Evolutionary conservation across 768 basidiomycete species (phyloP).

Genomic region (Lentinula edodes): DNA sequence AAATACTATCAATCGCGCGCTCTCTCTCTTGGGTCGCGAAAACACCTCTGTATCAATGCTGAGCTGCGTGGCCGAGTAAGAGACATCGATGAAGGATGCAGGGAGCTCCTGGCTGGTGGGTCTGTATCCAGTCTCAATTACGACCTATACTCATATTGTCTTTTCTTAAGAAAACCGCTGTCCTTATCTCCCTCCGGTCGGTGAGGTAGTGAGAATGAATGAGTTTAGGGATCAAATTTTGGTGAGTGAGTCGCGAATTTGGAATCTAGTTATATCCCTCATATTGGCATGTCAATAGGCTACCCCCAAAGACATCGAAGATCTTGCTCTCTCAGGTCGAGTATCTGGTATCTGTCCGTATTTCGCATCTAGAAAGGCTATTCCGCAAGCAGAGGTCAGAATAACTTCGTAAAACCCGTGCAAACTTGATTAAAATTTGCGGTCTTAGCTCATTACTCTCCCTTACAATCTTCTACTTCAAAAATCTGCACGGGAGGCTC

Average conservation of each 20-base stretch:
- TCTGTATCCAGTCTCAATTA: neutral
- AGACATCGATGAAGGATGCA: slow-evolving; percentile 85
- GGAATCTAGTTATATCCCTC: neutral
- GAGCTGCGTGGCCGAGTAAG: slow-evolving; percentile 52
- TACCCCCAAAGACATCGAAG: slow-evolving; percentile 90
- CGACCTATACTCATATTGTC: neutral
- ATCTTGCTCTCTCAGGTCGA: slow-evolving; percentile 71
- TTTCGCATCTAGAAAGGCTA: slow-evolving; percentile 84
- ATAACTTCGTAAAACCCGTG: neutral
- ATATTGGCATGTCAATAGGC: slow-evolving; percentile 43
- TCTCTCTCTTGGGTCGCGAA: slow-evolving; percentile 86
- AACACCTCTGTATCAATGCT: slow-evolving; percentile 91
- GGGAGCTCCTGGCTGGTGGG: slow-evolving; percentile 71
- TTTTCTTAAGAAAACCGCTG: slow-evolving; percentile 51
- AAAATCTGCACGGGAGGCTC: slow-evolving; percentile 74
- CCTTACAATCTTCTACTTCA: slow-evolving; percentile 92
- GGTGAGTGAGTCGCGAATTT: slow-evolving; percentile 33
- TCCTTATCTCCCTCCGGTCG: slow-evolving; percentile 63
- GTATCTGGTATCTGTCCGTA: slow-evolving; percentile 79
- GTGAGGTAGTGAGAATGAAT: slow-evolving; percentile 65
- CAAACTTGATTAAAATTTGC: neutral
- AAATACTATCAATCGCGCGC: slow-evolving; percentile 35
- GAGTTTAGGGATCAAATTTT: slow-evolving; percentile 87
- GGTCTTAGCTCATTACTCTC: slow-evolving; percentile 73
- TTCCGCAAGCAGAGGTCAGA: slow-evolving; percentile 83